Conservation (phyloP, 352 stramenopile species). For the Phytopythium boreale region DNA sequence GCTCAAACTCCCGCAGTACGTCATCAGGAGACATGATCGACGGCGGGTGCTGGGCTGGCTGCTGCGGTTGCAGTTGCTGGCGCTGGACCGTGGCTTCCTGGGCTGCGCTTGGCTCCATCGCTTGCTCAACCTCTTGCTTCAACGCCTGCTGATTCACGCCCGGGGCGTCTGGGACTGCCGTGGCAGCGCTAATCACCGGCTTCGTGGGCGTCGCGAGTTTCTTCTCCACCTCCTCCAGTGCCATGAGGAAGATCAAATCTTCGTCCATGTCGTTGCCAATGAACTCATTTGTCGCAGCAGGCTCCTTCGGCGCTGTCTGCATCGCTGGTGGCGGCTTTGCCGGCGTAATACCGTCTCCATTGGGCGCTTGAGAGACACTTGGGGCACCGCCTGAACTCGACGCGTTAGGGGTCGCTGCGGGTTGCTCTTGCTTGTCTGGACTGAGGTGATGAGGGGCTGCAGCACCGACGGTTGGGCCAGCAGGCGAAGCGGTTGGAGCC, state of each 20-base stretch:
- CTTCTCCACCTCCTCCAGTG: constrained; percentile 61
- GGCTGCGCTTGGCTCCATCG: neutral
- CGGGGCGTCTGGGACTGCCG: neutral
- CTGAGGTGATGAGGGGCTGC: neutral
- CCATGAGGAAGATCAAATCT: constrained; percentile 61
- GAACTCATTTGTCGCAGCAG: constrained; percentile 36
- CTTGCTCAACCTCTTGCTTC: neutral
- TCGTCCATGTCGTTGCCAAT: constrained; percentile 64
- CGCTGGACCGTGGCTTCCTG: neutral
- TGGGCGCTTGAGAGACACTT: neutral
- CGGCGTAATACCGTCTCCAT: neutral
- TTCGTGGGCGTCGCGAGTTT: constrained; percentile 36
- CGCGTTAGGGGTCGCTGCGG: neutral
- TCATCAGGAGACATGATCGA: constrained; percentile 14
- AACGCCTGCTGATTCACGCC: neutral
- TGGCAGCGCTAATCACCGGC: neutral
- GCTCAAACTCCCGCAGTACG: constrained; percentile 58
- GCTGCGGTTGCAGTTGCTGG: neutral
- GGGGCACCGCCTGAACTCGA: neutral
- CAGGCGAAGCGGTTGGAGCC: neutral
- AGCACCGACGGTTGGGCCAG: neutral
- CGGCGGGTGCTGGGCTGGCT: neutral
- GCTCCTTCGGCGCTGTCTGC: neutral
- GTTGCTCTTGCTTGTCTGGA: neutral
- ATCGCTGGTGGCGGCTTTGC: neutral